Percentiles rank a stretch among this genome's conserved stretches.
These are phyloP conservation scores for Solanum hybrid DNA, from an alignment of 305 asterid species.

Conservation along the genomic window DNA sequence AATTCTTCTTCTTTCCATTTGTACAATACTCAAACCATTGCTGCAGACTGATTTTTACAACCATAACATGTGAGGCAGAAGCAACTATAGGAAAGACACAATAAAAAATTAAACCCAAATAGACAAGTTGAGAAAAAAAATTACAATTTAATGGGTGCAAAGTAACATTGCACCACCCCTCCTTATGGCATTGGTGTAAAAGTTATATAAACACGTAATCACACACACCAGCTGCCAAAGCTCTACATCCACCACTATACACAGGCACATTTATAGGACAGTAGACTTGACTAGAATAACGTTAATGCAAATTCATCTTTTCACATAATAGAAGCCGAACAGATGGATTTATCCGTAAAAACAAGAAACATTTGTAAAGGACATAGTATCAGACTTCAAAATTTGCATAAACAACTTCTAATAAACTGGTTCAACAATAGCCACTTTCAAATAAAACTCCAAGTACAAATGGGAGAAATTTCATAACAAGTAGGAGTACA, in stretches of 20 bases:
- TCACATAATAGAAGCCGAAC: neutral
- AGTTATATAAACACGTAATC: neutral
- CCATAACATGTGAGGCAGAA: neutral
- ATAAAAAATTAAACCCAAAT: neutral
- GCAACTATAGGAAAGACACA: neutral
- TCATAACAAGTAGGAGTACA: neutral
- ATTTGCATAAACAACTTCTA: neutral
- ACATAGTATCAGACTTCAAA: neutral
- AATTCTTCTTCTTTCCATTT: slow-evolving; percentile 68
- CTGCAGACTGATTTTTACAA: slow-evolving; percentile 47
- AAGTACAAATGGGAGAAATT: neutral
- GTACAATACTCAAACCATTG: slow-evolving; percentile 96
- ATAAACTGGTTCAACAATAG: neutral
- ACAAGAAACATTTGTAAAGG: neutral
- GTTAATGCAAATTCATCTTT: neutral
- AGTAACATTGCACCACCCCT: neutral
- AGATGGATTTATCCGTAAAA: neutral
- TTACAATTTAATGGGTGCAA: neutral
- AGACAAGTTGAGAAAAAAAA: neutral
- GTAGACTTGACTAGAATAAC: neutral
- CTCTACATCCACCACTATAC: neutral
- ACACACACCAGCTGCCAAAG: neutral
- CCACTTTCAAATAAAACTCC: neutral
- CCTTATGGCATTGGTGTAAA: neutral
- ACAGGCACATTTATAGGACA: neutral